A percentile compares a stretch with the other conserved stretches of the same genome.
phyloP scores from a whole-genome alignment of 345 rosid species.

The Arabidopsis suecica region DNA sequence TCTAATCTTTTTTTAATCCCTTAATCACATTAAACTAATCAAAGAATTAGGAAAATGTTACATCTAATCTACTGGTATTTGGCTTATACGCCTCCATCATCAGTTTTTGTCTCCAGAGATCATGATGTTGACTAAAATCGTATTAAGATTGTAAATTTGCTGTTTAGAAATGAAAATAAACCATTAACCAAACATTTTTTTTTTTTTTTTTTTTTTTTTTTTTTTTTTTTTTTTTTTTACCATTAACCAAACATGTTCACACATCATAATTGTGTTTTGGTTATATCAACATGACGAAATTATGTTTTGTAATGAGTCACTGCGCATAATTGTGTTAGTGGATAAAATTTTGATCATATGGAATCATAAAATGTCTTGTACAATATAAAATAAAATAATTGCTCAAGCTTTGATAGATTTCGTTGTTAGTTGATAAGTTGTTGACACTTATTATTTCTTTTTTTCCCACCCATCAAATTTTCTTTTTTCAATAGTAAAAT shows the following conservation, averaged over 20 bases:
- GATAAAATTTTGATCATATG: neutral
- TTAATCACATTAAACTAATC: neutral
- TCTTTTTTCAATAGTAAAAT: neutral
- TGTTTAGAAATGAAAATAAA: too few species aligned
- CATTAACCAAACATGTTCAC: constrained; percentile 3
- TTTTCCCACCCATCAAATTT: constrained; percentile 11
- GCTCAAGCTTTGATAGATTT: constrained; percentile 16
- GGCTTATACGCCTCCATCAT: constrained; percentile 25
- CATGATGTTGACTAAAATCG: neutral
- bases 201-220: too few species aligned
- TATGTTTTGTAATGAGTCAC: constrained; percentile 11
- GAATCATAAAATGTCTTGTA: neutral
- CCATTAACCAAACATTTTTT: neutral
- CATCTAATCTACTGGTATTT: constrained; percentile 25
- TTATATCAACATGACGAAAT: constrained; percentile 2
- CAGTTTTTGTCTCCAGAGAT: constrained; percentile 18
- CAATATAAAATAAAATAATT: neutral
- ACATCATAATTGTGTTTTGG: constrained; percentile 9
- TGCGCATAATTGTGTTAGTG: constrained; percentile 17
- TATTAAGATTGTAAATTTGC: neutral
- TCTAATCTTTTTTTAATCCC: neutral
- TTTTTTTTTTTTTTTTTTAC: too few species aligned
- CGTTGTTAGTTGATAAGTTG: constrained; percentile 28
- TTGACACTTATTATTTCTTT: neutral
- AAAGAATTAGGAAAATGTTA: constrained; percentile 23